These are phyloP conservation scores for Harrya chromipes DNA, from an alignment of 768 basidiomycete genomes.

Conservation along the genomic window DNA sequence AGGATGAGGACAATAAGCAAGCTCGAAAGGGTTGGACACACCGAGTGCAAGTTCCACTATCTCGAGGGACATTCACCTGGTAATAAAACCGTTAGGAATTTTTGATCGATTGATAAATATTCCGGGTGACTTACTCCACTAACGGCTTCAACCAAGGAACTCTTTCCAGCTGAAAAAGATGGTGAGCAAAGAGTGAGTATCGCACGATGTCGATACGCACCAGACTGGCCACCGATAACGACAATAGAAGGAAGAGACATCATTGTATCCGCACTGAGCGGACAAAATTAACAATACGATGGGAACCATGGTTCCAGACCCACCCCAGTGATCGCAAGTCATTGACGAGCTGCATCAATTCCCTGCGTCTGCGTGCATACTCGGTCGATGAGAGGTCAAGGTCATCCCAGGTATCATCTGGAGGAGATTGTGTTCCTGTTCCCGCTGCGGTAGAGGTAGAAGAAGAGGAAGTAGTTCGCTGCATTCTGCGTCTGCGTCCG, in stretches of 20 bases:
- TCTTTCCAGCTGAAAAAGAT: slow-evolving; percentile 47
- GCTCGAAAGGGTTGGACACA: slow-evolving; percentile 10
- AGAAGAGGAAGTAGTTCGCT: background rate
- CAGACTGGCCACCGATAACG: slow-evolving; percentile 57
- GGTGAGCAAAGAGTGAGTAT: background rate
- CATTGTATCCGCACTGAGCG: slow-evolving; percentile 33
- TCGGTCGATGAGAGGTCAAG: slow-evolving; percentile 30
- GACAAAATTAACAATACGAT: background rate
- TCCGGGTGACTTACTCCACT: slow-evolving; percentile 41
- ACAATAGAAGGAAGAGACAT: slow-evolving; percentile 51
- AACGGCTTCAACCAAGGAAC: slow-evolving; percentile 57
- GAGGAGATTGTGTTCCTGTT: background rate
- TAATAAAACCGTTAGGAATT: background rate
- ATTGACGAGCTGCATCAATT: slow-evolving; percentile 38
- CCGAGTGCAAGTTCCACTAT: slow-evolving; percentile 61
- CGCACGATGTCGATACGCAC: slow-evolving; percentile 26
- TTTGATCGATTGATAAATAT: background rate
- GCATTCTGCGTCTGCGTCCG: background rate
- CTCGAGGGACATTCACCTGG: slow-evolving; percentile 59
- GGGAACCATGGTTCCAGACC: background rate
- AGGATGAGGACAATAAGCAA: background rate
- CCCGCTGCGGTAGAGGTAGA: background rate
- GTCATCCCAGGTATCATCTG: slow-evolving; percentile 13
- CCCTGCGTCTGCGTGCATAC: slow-evolving; percentile 40
- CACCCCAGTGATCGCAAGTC: slow-evolving; percentile 43